Evolutionary conservation across 2,329 filamentous ascomycete species (phyloP).

Genomic region (Shiraia sp.): DNA sequence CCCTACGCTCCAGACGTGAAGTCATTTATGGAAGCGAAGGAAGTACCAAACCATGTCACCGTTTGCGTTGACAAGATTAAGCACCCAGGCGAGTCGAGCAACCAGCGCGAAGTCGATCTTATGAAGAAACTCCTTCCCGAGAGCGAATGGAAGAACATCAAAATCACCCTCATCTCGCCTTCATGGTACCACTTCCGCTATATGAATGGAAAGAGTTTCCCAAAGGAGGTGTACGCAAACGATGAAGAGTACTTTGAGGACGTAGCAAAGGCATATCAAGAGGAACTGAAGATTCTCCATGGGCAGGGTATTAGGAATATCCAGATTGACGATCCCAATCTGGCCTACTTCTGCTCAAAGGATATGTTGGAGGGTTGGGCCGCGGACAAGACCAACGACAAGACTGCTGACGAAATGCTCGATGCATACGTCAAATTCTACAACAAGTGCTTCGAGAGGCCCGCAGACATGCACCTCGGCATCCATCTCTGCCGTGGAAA

Average conservation of each 20-base stretch:
- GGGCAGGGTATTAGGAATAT: conserved; percentile 52
- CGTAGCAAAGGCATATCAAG: conserved; percentile 52
- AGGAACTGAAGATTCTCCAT: conserved; percentile 52
- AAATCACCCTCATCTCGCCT: conserved; percentile 69
- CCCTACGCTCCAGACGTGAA: conserved; percentile 65
- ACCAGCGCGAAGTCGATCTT: conserved; percentile 63
- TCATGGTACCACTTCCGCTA: conserved; percentile 72
- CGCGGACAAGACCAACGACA: conserved; percentile 68
- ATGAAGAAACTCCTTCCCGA: conserved; percentile 63
- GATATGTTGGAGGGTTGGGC: conserved; percentile 47
- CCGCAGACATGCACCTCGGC: conserved; percentile 73
- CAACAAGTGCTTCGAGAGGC: conserved; percentile 69
- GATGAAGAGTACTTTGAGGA: conserved; percentile 55
- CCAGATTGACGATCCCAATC: conserved; percentile 55
- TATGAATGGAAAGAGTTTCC: conserved; percentile 55
- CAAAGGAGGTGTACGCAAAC: conserved; percentile 50
- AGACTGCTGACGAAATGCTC: conserved; percentile 70
- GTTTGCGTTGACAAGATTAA: conserved; percentile 63
- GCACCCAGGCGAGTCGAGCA: conserved; percentile 58
- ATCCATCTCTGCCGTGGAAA: conserved; percentile 70
- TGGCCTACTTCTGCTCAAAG: conserved; percentile 49
- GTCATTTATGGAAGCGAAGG: conserved; percentile 63
- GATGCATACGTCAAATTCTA: conserved; percentile 77
- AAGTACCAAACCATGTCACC: conserved; percentile 57
- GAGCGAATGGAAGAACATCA: conserved; percentile 66